These are phyloP conservation scores for Allantophomopsis lycopodina DNA, from an alignment of 2,329 filamentous ascomycete species.

Conservation along the genomic window DNA sequence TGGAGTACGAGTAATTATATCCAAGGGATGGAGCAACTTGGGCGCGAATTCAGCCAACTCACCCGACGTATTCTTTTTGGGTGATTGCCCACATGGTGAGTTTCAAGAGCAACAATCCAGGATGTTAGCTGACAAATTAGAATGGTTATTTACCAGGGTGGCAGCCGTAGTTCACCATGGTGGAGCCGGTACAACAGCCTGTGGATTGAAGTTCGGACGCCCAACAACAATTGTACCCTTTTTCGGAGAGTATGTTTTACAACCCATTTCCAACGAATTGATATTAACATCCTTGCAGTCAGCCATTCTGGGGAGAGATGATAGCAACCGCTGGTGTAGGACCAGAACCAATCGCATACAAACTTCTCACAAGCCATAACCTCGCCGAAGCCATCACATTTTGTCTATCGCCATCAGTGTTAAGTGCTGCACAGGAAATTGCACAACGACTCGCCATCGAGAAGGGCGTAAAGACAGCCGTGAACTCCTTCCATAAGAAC, in stretches of 20 bases:
- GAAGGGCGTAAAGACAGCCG: conserved; percentile 23
- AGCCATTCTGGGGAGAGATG: conserved; percentile 31
- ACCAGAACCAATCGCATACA: conserved; percentile 22
- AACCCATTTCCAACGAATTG: background rate
- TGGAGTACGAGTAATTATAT: conserved; percentile 61
- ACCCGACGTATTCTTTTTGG: conserved; percentile 64
- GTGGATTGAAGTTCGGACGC: conserved; percentile 19
- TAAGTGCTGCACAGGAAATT: conserved; percentile 18
- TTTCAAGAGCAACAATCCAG: background rate
- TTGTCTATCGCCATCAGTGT: conserved; percentile 18
- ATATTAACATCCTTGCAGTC: conserved; percentile 7
- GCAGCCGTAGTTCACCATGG: conserved; percentile 23
- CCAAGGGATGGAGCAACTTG: conserved; percentile 74
- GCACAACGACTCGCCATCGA: conserved; percentile 21
- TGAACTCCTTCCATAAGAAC: conserved; percentile 24
- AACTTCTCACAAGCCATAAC: conserved; percentile 18
- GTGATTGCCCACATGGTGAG: conserved; percentile 63
- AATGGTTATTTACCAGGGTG: conserved; percentile 22
- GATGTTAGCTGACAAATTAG: background rate
- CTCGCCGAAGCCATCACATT: conserved; percentile 22
- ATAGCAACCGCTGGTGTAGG: conserved; percentile 26
- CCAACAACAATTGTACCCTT: conserved; percentile 25
- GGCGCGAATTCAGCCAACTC: conserved; percentile 51
- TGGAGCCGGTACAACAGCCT: conserved; percentile 22
- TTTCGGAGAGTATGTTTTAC: conserved; percentile 21